A percentile compares a stretch with the other conserved stretches of the same genome.
These are phyloP conservation scores for Backusella liffmaniae DNA, from an alignment of 192 early-diverging fungal species.

Conservation along the genomic window DNA sequence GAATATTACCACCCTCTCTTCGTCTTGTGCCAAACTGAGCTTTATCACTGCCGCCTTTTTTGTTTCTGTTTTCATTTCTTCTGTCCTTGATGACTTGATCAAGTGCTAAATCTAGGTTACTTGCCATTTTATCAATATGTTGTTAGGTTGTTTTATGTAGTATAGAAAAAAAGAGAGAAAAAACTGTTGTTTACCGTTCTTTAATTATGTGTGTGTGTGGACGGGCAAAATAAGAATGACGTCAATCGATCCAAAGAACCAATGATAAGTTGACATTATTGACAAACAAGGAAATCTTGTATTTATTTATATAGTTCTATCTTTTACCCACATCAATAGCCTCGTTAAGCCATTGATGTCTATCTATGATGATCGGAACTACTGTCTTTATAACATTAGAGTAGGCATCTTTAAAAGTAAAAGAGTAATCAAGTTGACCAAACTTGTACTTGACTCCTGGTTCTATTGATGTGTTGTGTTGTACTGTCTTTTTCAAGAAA, in stretches of 20 bases:
- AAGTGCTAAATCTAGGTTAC: constrained; percentile 22
- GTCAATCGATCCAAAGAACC: neutral
- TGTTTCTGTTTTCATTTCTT: constrained; percentile 11
- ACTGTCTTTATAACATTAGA: no score
- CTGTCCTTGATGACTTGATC: constrained; percentile 20
- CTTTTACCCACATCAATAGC: no score
- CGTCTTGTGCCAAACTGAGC: neutral
- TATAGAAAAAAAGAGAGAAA: neutral
- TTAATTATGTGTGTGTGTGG: neutral
- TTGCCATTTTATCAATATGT: constrained; percentile 12
- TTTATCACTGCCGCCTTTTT: neutral
- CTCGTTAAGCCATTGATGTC: no score
- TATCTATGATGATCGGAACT: no score
- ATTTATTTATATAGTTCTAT: no score
- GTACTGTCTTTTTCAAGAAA: no score
- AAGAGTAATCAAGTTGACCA: no score
- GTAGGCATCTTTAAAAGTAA: no score
- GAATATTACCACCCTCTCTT: neutral
- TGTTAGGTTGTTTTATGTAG: no score
- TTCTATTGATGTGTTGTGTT: no score
- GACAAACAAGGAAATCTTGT: no score
- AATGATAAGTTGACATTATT: neutral
- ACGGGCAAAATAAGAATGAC: neutral
- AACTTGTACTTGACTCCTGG: no score
- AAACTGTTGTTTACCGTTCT: neutral